Evolutionary conservation across 2,329 filamentous ascomycete genomes (phyloP).

Genomic region (Neonectria hederae): DNA sequence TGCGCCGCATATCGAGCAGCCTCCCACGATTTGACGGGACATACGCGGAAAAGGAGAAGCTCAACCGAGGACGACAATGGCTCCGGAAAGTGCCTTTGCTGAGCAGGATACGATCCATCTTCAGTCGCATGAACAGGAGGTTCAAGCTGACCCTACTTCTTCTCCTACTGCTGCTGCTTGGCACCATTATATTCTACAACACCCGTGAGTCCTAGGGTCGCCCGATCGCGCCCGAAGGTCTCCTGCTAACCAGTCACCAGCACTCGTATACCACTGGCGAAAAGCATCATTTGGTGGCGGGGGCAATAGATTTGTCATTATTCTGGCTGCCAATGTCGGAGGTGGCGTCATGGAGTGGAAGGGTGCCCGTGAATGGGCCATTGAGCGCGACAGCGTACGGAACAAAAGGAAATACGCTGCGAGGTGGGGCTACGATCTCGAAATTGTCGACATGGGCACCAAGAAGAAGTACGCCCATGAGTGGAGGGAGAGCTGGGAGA

Average conservation of each 20-base stretch:
- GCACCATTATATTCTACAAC: constrained; percentile 73
- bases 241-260: constrained; percentile 44
- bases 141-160: constrained; percentile 71
- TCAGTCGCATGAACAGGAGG: constrained; percentile 68
- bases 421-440: constrained; percentile 93
- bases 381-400: constrained; percentile 92
- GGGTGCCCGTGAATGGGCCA: constrained; percentile 95
- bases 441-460: constrained; percentile 98
- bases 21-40: constrained; percentile 76
- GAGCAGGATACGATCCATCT: constrained; percentile 57
- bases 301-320: constrained; percentile 91
- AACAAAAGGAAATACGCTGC: constrained; percentile 92
- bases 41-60: constrained; percentile 82
- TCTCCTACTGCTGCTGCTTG: constrained; percentile 66
- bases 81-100: constrained; percentile 57
- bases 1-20: constrained; percentile 80
- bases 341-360: constrained; percentile 99
- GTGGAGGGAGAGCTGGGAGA: constrained; percentile 99
- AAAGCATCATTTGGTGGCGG: constrained; percentile 78
- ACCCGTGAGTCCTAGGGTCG: constrained; percentile 59
- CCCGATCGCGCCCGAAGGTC: background rate
- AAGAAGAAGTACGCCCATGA: constrained; percentile 99
- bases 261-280: constrained; percentile 71
- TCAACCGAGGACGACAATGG: constrained; percentile 67
- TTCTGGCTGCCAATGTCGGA: constrained; percentile 91